phyloP scores from a whole-genome alignment of 2,329 filamentous ascomycete genomes.

The Penicillium sp. region DNA sequence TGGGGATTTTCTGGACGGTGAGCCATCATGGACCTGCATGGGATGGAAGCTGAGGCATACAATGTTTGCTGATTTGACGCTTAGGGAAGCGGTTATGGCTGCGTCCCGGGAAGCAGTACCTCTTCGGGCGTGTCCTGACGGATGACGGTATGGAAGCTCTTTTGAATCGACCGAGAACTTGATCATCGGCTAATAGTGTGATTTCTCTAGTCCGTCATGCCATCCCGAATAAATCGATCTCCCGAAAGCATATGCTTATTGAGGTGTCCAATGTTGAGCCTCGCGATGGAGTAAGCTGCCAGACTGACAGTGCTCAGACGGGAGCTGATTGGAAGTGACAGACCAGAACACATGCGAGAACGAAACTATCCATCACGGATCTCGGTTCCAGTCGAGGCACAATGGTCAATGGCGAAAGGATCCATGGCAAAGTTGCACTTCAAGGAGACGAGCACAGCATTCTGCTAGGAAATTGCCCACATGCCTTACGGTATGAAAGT shows the following conservation, averaged over 20 bases:
- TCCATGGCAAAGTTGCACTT: conserved; percentile 66
- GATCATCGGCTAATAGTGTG: conserved; percentile 3
- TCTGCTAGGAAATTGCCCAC: conserved; percentile 69
- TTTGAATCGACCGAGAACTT: background rate
- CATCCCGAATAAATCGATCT: conserved; percentile 80
- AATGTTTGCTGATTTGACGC: conserved; percentile 11
- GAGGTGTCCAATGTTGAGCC: conserved; percentile 66
- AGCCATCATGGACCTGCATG: conserved; percentile 9
- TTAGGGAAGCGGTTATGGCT: conserved; percentile 77
- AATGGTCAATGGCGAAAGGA: conserved; percentile 69
- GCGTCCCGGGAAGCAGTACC: conserved; percentile 78
- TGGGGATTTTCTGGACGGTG: conserved; percentile 50
- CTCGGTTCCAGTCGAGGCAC: conserved; percentile 84
- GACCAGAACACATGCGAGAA: conserved; percentile 66
- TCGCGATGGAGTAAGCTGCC: conserved; percentile 63
- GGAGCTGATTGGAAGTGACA: conserved; percentile 34
- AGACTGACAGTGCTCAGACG: background rate
- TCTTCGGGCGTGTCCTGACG: conserved; percentile 75
- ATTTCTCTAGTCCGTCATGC: conserved; percentile 61
- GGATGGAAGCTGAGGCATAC: conserved; percentile 16
- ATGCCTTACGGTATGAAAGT: conserved; percentile 47
- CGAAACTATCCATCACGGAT: conserved; percentile 74
- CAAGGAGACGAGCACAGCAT: conserved; percentile 63
- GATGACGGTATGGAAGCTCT: conserved; percentile 56
- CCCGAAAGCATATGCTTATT: conserved; percentile 82